Evolutionary conservation across 495 filamentous ascomycete genomes (phyloP).

Genomic region (Pseudomonodictys pantanalensis): DNA sequence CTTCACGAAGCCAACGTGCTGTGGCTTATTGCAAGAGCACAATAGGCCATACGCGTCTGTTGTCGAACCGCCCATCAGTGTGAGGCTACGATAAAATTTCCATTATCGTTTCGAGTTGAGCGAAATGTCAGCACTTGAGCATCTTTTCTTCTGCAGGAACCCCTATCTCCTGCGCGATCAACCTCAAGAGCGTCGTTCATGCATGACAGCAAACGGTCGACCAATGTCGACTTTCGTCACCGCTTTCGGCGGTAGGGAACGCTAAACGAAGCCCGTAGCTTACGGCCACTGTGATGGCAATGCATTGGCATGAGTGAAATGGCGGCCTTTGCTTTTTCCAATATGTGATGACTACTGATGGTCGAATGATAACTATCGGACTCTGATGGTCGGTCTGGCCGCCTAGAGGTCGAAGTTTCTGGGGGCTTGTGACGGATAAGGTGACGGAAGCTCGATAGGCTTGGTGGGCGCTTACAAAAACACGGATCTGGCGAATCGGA

Average conservation of each 20-base stretch:
- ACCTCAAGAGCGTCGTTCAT: no score
- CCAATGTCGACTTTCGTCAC: neutral
- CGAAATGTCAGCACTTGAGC: no score
- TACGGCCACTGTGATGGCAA: neutral
- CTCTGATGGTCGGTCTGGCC: neutral
- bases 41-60: no score
- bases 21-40: no score
- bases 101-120: no score
- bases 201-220: no score
- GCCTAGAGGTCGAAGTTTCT: neutral
- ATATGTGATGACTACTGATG: neutral
- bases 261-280: neutral
- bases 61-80: no score
- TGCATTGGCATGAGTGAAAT: neutral
- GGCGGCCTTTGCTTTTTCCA: neutral
- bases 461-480: slow-evolving; percentile 18
- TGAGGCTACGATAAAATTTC: no score
- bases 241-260: neutral
- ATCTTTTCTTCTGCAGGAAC: no score
- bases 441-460: slow-evolving; percentile 4
- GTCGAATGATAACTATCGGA: neutral
- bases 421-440: slow-evolving; percentile 23
- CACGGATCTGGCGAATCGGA: neutral
- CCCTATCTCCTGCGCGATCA: no score
- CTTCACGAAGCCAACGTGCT: no score